A percentile compares a stretch with the other conserved stretches of the same genome.
Evolutionary conservation across 2,329 filamentous ascomycete species (phyloP).

Genomic region (Huntiella abstrusa): DNA sequence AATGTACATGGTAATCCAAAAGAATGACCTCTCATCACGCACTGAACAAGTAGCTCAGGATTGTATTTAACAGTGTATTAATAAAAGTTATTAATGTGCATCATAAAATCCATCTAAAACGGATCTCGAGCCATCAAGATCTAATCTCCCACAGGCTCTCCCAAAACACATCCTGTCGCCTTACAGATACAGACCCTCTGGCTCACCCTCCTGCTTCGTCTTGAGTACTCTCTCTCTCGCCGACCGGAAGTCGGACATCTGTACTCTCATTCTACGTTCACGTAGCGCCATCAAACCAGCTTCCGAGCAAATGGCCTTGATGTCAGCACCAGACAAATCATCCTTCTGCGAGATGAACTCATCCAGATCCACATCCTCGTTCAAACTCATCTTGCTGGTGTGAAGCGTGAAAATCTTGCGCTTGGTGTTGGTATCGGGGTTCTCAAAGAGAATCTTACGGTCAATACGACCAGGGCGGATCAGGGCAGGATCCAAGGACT

Average conservation of each 20-base stretch:
- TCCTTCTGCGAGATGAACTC: slow-evolving; percentile 99
- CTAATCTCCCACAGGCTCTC: too few species aligned
- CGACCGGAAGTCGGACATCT: slow-evolving; percentile 94
- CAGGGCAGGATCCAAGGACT: slow-evolving; percentile 84
- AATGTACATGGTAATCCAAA: too few species aligned
- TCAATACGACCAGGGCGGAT: slow-evolving; percentile 97
- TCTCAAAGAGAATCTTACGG: slow-evolving; percentile 72
- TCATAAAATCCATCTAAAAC: too few species aligned
- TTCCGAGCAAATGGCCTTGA: slow-evolving; percentile 97
- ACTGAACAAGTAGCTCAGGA: too few species aligned
- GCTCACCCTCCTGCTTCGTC: slow-evolving; percentile 97
- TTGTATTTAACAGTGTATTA: too few species aligned
- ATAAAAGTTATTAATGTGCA: too few species aligned
- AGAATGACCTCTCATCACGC: background rate
- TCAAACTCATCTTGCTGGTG: slow-evolving; percentile 95
- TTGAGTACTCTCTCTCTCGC: slow-evolving; percentile 88
- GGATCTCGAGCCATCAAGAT: too few species aligned
- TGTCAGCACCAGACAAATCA: slow-evolving; percentile 88
- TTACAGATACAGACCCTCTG: slow-evolving; percentile 96
- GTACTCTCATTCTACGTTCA: slow-evolving; percentile 91
- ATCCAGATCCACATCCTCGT: slow-evolving; percentile 91
- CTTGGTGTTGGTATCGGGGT: slow-evolving; percentile 65
- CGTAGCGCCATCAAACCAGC: slow-evolving; percentile 85
- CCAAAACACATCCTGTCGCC: background rate
- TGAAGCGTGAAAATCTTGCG: slow-evolving; percentile 98